A percentile compares a stretch with the other conserved stretches of the same genome.
These are phyloP conservation scores for Cryptosporidium parvum DNA, from an alignment of 169 alveolate species.

Conservation along the genomic window DNA sequence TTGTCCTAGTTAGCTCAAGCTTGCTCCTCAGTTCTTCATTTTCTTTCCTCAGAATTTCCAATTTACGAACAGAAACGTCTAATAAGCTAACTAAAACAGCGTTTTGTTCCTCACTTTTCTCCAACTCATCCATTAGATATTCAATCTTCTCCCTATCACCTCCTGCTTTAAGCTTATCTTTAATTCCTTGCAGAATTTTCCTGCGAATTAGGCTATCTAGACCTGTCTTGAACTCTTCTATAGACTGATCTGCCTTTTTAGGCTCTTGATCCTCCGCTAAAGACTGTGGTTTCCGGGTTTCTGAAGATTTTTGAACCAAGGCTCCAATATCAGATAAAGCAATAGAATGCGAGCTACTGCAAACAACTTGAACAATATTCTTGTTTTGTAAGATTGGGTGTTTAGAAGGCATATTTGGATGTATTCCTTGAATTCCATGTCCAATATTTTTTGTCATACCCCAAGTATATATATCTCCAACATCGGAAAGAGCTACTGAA, in stretches of 20 bases:
- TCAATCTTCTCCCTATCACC: slow-evolving; percentile 45
- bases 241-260: not conserved
- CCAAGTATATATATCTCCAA: slow-evolving; percentile 74
- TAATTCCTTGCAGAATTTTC: slow-evolving; percentile 15
- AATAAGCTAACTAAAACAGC: slow-evolving; percentile 27
- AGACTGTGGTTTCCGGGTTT: not conserved
- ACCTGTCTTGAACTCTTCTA: slow-evolving; percentile 15
- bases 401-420: slow-evolving; percentile 64
- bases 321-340: slow-evolving; percentile 62
- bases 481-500: slow-evolving; percentile 69
- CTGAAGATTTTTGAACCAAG: slow-evolving; percentile 12
- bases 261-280: not conserved
- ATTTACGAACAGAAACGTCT: slow-evolving; percentile 43
- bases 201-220: not conserved
- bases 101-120: slow-evolving; percentile 39
- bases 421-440: slow-evolving; percentile 40
- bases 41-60: slow-evolving; percentile 48
- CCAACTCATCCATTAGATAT: slow-evolving; percentile 31
- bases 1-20: not conserved
- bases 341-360: slow-evolving; percentile 56
- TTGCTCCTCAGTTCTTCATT: slow-evolving; percentile 24
- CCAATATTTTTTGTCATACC: slow-evolving; percentile 66
- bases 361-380: slow-evolving; percentile 58
- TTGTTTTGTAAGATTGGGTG: slow-evolving; percentile 64
- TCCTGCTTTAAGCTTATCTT: not conserved